Base-by-base conservation (phyloP, 768 basidiomycete species). In the Termitomyces sp. region DNA sequence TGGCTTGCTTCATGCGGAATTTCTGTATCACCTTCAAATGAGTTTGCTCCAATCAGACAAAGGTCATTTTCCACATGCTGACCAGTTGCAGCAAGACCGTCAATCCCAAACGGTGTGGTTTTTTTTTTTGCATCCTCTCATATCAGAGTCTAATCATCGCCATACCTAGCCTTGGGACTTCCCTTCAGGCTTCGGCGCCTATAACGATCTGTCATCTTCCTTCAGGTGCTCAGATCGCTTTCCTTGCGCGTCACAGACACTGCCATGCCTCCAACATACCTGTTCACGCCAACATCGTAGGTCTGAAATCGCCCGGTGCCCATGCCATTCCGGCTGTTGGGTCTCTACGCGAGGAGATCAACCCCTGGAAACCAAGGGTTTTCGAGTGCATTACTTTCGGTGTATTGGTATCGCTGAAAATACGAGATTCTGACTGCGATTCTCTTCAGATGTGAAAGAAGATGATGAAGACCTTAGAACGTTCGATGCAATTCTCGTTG, bases 261-360 rank as follows among this genome's bases (percentile, higher is more conserved):
- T 82, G 85, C 11, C 96, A 98, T 78, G 81, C 76, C 2, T 90
- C 94, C 7, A 71, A 82, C 38, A 91, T 98, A 8, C 95, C 95
- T 51, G 75, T 81, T 0, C 87, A 92, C 55, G 96, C 96, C 65
- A 99, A 98, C 81, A 94, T 98, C 69, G 91, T 96, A 33, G 96
- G 96, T 0, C 83, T 98, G 70, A 98, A 98, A 75, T 88, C 86
- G 45, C 81, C 98, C 66, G 96, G 96, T 45, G 91, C 94, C 8
- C 85, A 88, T 65, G 92, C 87, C 53, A 85, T 98, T 82, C 92
- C 90, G 40, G 96, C 96, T 18, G 96, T 98, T 49, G 96, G 96
- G 32, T 95, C 92, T 9, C 83, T 99, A 12, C 85, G 94, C 46
- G 96, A 99, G 72, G 94, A 97, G 69, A 92, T 98, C 74, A 73